Base-by-base conservation (phyloP, 1,284 basidiomycete species). In the Cutaneotrichosporon mucoides region DNA sequence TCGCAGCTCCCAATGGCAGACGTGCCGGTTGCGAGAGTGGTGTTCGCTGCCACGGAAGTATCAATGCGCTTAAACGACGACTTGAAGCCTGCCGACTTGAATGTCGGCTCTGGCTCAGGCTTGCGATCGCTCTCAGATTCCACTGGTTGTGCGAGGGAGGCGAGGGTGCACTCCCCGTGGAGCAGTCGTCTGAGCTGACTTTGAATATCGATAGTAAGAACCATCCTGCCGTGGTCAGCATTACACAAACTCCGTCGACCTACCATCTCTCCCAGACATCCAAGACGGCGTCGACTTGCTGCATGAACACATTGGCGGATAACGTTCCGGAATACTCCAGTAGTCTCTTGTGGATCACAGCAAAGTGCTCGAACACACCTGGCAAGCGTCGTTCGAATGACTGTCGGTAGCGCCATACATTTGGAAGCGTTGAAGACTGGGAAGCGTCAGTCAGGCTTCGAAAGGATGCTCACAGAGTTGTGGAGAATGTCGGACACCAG, bases 401-500 rank as follows among this genome's bases (percentile, higher is more conserved):
- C 62, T 90, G 86, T 38, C 94, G 86, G 77, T 91, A 97, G 73
- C 90, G 91, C 93, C 93, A 97, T 13, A 81, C 80, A 56, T 81
- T 81, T 1, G 79, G 78, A 11, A 81, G 62, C 5, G 76, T 70
- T 0, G 76, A 76, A 0, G 76, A 72, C 71, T 73, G 49, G 8
- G 1, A 40, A 40, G 10, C 7, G 56, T 50, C 5, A 59, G 49
- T 38, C 6, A 11, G 34, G 7, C 34, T 13, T 16, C 8, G 40
- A 2, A 9, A 35, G 4, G 6, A 24, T 7, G 64, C 74, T 45
- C 43, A 76, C 93, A 3, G 91, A 92, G 75, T 99, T 99, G 80
- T 98, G 93, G 35, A 99, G 83, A 63, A 99, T 96, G 72, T 99
- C 96, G 69, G 93, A 97, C 56, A 99, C 90, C 49, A 97, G 84